Evolutionary conservation across 805 yeast species (phyloP).

Genomic region (Zygoascus bituminiphila): DNA sequence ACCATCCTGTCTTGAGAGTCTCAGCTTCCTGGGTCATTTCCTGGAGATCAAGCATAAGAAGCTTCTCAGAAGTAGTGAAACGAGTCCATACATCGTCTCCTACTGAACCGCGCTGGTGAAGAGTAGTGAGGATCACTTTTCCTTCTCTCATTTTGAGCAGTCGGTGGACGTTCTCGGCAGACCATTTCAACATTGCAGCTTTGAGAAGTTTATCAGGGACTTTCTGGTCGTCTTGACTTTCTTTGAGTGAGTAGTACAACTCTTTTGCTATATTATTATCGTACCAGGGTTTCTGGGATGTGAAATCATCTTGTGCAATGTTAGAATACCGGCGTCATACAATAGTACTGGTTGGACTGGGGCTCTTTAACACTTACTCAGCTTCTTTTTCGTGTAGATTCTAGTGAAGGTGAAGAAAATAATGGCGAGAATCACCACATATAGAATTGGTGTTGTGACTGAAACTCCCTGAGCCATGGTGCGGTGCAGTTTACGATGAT

Average conservation of each 20-base stretch:
- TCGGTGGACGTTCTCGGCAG: conserved; percentile 84
- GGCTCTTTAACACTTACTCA: conserved; percentile 22
- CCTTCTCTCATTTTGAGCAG: conserved; percentile 74
- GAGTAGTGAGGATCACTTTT: conserved; percentile 55
- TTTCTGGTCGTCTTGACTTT: conserved; percentile 38
- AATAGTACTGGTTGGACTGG: too few species aligned
- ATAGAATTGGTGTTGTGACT: conserved; percentile 64
- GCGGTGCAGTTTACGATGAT: background rate
- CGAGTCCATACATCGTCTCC: conserved; percentile 86
- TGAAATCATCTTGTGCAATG: conserved; percentile 35
- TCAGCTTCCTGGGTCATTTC: conserved; percentile 73
- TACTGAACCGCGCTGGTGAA: conserved; percentile 82
- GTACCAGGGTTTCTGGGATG: conserved; percentile 64
- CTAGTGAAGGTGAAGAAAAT: conserved; percentile 64
- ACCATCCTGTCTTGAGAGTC: conserved; percentile 68
- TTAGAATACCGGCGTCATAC: background rate
- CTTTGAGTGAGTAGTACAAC: conserved; percentile 52
- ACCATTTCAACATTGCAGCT: conserved; percentile 58
- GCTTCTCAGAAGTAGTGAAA: conserved; percentile 64
- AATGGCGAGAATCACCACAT: conserved; percentile 58
- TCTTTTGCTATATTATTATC: conserved; percentile 54
- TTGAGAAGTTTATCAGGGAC: conserved; percentile 74
- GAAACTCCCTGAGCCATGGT: conserved; percentile 38
- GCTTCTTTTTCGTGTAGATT: conserved; percentile 51
- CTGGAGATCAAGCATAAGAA: conserved; percentile 74